Evolutionary conservation across 495 filamentous ascomycete genomes (phyloP).

Genomic region (Aspergillus conjunctus): DNA sequence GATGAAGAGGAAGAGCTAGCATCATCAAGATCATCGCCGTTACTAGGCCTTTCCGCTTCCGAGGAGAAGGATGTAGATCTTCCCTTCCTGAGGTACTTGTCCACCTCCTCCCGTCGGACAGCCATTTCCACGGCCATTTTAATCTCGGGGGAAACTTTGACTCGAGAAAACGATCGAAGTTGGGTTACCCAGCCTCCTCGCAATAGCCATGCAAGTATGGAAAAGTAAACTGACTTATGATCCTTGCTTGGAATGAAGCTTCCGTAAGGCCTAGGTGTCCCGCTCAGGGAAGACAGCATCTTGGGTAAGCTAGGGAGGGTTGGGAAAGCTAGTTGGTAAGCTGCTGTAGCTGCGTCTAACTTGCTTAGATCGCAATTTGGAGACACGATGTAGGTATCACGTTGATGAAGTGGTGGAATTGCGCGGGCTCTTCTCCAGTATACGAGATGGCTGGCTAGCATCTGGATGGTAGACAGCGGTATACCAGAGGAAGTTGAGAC

Average conservation of each 20-base stretch:
- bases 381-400: conserved; percentile 91
- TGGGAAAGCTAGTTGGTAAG: conserved; percentile 76
- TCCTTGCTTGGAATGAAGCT: conserved; percentile 83
- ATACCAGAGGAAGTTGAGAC: conserved; percentile 73
- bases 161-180: conserved; percentile 83
- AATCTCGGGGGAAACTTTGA: conserved; percentile 58
- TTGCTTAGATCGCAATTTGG: conserved; percentile 84
- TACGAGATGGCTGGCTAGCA: conserved; percentile 86
- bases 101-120: conserved; percentile 47
- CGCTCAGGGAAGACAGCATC: conserved; percentile 77
- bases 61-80: conserved; percentile 21
- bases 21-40: conserved; percentile 28
- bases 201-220: conserved; percentile 90
- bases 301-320: conserved; percentile 78
- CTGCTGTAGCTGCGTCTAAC: conserved; percentile 67
- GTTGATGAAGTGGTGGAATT: conserved; percentile 85
- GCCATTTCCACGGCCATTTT: conserved; percentile 50
- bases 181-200: conserved; percentile 91
- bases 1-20: conserved; percentile 44
- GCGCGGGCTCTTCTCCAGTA: conserved; percentile 92
- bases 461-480: conserved; percentile 74
- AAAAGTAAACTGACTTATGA: conserved; percentile 82
- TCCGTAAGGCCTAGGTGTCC: conserved; percentile 75
- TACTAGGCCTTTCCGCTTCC: background rate
- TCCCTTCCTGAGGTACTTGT: conserved; percentile 43